Percentiles rank a stretch among this genome's conserved stretches.
Evolutionary conservation across 2,329 filamentous ascomycete genomes (phyloP).

Genomic region (Alternaria angustiovoidea): DNA sequence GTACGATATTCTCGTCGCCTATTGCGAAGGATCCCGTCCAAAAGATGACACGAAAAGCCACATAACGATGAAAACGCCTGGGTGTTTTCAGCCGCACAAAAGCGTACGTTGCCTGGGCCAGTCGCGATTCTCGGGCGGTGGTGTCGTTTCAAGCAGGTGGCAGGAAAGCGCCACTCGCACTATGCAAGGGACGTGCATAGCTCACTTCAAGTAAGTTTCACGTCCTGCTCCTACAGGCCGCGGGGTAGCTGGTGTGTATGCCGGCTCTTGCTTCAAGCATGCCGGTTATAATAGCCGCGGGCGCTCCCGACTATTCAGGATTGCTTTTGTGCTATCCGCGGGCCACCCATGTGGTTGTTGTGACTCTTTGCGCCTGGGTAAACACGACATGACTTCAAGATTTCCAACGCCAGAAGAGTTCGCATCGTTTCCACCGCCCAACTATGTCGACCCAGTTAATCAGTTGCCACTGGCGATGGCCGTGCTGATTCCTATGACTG

Average conservation of each 20-base stretch:
- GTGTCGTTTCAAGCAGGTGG: conserved; percentile 16
- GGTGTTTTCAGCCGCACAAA: not conserved
- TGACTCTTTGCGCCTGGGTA: not conserved
- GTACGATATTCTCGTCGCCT: not conserved
- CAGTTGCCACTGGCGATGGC: conserved; percentile 33
- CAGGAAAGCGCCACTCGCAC: conserved; percentile 5
- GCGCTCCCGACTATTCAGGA: conserved; percentile 9
- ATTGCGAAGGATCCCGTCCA: not conserved
- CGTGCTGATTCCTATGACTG: conserved; percentile 32
- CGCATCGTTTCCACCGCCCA: conserved; percentile 37
- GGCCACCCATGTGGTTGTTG: not conserved
- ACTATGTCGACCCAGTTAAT: conserved; percentile 41
- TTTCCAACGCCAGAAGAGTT: conserved; percentile 37
- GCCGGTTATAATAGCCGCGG: conserved; percentile 17
- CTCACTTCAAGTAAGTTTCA: conserved; percentile 13
- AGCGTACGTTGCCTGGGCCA: not conserved
- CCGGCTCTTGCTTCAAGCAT: conserved; percentile 3
- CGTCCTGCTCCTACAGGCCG: conserved; percentile 4
- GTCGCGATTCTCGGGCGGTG: conserved; percentile 4
- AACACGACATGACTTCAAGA: conserved; percentile 32
- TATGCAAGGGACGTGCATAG: conserved; percentile 12
- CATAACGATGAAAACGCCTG: not conserved
- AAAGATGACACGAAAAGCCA: not conserved
- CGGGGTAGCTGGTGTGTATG: conserved; percentile 8
- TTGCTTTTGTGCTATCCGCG: conserved; percentile 8